These are phyloP conservation scores for Mortierella hygrophila DNA, from an alignment of 192 early-diverging fungal genomes.

Conservation along the genomic window DNA sequence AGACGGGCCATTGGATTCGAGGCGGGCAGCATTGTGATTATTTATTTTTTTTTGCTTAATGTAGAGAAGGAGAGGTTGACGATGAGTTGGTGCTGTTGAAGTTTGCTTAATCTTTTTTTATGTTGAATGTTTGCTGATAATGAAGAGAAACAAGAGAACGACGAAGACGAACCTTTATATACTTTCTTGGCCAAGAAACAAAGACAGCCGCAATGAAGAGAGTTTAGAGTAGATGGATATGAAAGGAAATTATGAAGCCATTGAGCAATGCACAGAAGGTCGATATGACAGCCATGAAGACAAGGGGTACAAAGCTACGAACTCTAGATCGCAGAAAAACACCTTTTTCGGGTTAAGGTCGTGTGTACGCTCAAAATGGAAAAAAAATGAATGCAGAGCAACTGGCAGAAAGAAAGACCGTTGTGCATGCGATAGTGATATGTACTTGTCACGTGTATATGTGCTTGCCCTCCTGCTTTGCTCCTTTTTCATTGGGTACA, in stretches of 20 bases:
- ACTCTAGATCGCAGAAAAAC: background rate
- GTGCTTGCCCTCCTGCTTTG: background rate
- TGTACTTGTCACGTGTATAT: background rate
- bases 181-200: background rate
- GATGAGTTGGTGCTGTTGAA: background rate
- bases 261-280: background rate
- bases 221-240: background rate
- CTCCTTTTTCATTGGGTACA: too few relatives aligned
- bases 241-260: slow-evolving; percentile 6
- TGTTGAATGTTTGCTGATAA: background rate
- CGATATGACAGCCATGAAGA: background rate
- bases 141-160: background rate
- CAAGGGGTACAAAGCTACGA: too few relatives aligned
- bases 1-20: slow-evolving; percentile 18
- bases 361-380: background rate
- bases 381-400: background rate
- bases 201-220: background rate
- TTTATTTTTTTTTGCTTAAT: background rate
- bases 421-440: background rate
- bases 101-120: background rate
- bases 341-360: background rate
- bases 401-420: background rate
- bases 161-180: background rate
- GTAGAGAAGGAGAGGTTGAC: background rate
- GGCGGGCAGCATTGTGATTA: background rate